These are phyloP conservation scores for Trichoderma asperellum DNA, from an alignment of 2,329 filamentous ascomycete genomes.

Conservation along the genomic window DNA sequence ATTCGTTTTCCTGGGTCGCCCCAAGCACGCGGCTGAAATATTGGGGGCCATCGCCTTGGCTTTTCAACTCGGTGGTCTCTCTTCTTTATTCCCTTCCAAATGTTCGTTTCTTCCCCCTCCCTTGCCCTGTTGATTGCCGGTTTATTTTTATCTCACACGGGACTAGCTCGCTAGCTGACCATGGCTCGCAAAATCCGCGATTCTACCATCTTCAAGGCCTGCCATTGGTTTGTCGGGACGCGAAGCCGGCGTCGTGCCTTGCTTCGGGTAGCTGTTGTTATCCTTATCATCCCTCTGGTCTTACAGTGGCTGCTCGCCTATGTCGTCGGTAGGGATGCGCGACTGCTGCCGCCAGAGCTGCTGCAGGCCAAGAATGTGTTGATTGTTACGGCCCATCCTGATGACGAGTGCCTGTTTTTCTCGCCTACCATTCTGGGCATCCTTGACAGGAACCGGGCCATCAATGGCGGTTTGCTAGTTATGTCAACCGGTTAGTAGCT, in stretches of 20 bases:
- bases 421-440: constrained; percentile 40
- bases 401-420: constrained; percentile 47
- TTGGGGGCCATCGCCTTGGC: background rate
- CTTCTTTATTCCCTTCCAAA: background rate
- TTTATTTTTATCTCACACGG: constrained; percentile 14
- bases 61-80: background rate
- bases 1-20: background rate
- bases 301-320: constrained; percentile 45
- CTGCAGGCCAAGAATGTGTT: constrained; percentile 42
- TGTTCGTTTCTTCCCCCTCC: background rate
- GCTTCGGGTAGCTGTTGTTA: constrained; percentile 28
- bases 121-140: background rate
- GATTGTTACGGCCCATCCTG: constrained; percentile 46
- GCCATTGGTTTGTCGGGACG: constrained; percentile 32
- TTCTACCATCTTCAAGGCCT: constrained; percentile 16
- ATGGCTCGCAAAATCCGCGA: constrained; percentile 18
- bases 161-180: background rate
- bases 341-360: constrained; percentile 43
- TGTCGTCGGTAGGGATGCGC: constrained; percentile 42
- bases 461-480: constrained; percentile 37
- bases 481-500: constrained; percentile 39
- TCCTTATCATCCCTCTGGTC: constrained; percentile 37
- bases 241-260: constrained; percentile 32
- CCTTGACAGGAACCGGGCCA: constrained; percentile 36
- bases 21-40: background rate